Base-by-base conservation (phyloP, 441 rosid species). In the Populus tomentosa region DNA sequence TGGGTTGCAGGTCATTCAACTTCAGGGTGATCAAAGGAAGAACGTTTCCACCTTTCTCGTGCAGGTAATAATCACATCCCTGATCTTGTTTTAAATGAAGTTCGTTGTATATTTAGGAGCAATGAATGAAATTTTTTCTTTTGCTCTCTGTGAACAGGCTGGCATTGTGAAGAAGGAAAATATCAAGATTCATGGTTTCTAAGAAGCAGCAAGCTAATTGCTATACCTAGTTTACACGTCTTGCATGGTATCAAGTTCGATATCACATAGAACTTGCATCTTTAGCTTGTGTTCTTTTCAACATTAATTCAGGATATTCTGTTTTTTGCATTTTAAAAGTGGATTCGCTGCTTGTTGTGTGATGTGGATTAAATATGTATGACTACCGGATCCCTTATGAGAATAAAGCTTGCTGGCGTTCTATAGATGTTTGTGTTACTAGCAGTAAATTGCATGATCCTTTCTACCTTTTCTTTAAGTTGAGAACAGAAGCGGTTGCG, bases 151-250 rank as follows among this genome's bases (percentile, higher is more conserved):
- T 18, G 63, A 56, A 76, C 88, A 92, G 97, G 97, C 96, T 69
- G 91, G 92, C 23, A 88, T 95, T 66, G 96, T 93, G 89, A 95
- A 95, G 92, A 92, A 91, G 88, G 98, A 95, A n/a, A 87, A 86
- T 70, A 93, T 95, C 88, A 93, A 95, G 82, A 90, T 95, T 78
- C 98, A 94, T 86, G 98, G 98, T 83, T 94, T 94, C 80, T 92
- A 79, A 92, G 88, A 66, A 69, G 80, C 75, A 28, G 75, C 63
- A n/a, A 56, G 23, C 63, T 56, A 56, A 56, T 56, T 7, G 63
- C 63, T n/a, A 50, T 20, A 56, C 24, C 63, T 20, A 56, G 24
- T 56, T n/a, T 56, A 56, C 23, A 56, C 24, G 23, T 7, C 23
- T 56, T 21, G 4, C 63, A 20, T n/a, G 3, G 63, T n/a, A 20